Base-by-base conservation (phyloP, 305 asterid genomes). In the Striga hermonthica region DNA sequence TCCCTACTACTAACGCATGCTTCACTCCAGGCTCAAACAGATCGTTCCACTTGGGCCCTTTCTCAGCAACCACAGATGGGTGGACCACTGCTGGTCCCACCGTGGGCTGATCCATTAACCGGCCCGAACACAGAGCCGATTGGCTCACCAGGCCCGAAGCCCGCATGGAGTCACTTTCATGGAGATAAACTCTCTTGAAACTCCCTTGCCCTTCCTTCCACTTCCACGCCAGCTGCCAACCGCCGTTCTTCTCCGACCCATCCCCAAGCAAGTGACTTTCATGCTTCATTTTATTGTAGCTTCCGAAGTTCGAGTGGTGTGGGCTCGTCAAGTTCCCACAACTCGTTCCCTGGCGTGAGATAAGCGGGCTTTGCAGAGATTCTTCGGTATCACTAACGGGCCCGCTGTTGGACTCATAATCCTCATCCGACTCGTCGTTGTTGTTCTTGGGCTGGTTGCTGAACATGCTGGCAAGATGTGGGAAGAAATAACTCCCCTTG, bases 201-300 rank as follows among this genome's bases (percentile, higher is more conserved):
- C 78, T 72, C 40, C 81, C 84, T 59, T 36, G 10, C 6, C 75
- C 78, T 62, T 80, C 86, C 56, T 68, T 68, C 78, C 82, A 81
- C 65, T 79, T 84, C 88, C 86, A 82, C 0, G 89, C 89, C 50
- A 85, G 82, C 70, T 85, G 89, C 92, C 92, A 85, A 54, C 89
- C 92, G 15, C 89, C 79, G 8, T 89, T 89, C 41, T 83, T 83
- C 57, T 81, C 31, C 3, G 56, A 7, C 92, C 92, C 41, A 85
- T 83, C 57, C 82, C 31, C 3, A 28, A 5, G 34, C 34, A 12
- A 12, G 6, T 14, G 15, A 31, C 67, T 64, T 41, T 43, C 73
- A 38, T 44, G 63, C 15, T 38, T 15, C 34, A 48, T 7, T 50
- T 13, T 61, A 45, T 13, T 40, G 34, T 12, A n/a, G 50, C 62